Evolutionary conservation across 2,329 filamentous ascomycete genomes (phyloP), one percentile per base, ranked within the genome.

Genomic region (Stachybotrys elegans): DNA sequence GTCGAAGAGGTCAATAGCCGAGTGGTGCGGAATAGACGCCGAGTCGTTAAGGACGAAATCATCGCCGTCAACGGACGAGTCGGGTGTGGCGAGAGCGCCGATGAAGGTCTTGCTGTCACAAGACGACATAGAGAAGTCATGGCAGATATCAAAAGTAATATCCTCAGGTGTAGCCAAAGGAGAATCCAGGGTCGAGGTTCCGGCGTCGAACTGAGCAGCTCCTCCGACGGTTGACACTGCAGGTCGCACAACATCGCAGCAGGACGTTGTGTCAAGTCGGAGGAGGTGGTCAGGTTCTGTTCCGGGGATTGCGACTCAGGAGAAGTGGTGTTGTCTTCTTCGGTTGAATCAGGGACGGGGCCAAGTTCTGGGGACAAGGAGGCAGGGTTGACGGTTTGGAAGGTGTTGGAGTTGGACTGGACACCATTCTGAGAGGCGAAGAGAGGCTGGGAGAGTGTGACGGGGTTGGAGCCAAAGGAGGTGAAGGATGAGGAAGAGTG

Each of bases 221-320:
- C 78, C 76, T 73, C 80, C 86, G 87, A 92, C 84, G 82, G 91
- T 92, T 84, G 93, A 97, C 93, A 98, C 93, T 86, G 93, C 93
- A 95, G 93, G 93, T 95, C 93, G 68, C 86, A 97, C 93, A 97
- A 96, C 92, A 96, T 85, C 91, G 80, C 93, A 79, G 93, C 93
- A 97, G 93, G 91, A 95, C 94, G 91, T 96, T 96, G 93, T 96
- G 91, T 93, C 93, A 81, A 73, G 79, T 94, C 88, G 82, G 87
- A 78, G 72, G 84, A 79, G 72, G 68, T 59, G 55, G 59, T 56
- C 51, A 51, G 37, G 42, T 53, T 57, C 49, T 51, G 48, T 55
- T 64, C 54, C 38, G 39, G 50, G 45, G 48, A 25, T 44, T 51
- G 48, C 22, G 47, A 47, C 20, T 59, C 56, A 16, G 46, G 48